Percentiles rank a stretch among this genome's conserved stretches.
These are phyloP conservation scores for Cystofilobasidium capitatum DNA, from an alignment of 768 basidiomycete genomes.

Conservation along the genomic window DNA sequence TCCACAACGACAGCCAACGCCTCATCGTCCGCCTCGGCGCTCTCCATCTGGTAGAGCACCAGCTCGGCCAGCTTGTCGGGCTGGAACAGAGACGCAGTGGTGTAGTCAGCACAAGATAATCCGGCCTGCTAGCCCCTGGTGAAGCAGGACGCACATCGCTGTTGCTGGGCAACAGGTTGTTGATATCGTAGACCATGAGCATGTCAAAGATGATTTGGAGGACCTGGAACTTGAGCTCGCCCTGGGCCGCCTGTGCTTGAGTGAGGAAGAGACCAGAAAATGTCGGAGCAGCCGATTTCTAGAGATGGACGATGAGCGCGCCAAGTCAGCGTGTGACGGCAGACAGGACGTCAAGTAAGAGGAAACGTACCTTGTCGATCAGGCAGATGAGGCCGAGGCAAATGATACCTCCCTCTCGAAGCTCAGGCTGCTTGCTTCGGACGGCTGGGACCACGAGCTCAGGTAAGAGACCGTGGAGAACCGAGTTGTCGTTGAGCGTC, in stretches of 20 bases:
- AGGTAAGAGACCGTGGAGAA: constrained; percentile 55
- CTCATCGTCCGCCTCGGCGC: constrained; percentile 46
- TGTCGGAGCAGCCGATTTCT: constrained; percentile 17
- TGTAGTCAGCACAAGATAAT: not conserved
- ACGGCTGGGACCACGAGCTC: constrained; percentile 88
- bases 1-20: constrained; percentile 64
- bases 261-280: constrained; percentile 59
- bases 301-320: not conserved
- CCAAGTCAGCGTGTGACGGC: not conserved
- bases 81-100: constrained; percentile 18
- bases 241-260: constrained; percentile 58
- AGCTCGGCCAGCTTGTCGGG: constrained; percentile 58
- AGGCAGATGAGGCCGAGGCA: constrained; percentile 75
- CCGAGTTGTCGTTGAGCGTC: constrained; percentile 55
- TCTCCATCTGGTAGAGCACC: constrained; percentile 42
- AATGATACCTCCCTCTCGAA: constrained; percentile 71
- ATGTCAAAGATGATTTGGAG: constrained; percentile 77
- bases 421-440: constrained; percentile 59
- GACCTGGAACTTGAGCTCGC: constrained; percentile 57
- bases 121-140: too few species aligned
- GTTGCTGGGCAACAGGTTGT: constrained; percentile 27
- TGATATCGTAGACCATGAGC: constrained; percentile 68
- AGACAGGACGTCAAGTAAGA: constrained; percentile 35
- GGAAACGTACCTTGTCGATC: constrained; percentile 47
- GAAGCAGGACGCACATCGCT: not conserved